Base-by-base conservation (phyloP, 2,329 filamentous ascomycete species). In the Fusarium subtropicale region DNA sequence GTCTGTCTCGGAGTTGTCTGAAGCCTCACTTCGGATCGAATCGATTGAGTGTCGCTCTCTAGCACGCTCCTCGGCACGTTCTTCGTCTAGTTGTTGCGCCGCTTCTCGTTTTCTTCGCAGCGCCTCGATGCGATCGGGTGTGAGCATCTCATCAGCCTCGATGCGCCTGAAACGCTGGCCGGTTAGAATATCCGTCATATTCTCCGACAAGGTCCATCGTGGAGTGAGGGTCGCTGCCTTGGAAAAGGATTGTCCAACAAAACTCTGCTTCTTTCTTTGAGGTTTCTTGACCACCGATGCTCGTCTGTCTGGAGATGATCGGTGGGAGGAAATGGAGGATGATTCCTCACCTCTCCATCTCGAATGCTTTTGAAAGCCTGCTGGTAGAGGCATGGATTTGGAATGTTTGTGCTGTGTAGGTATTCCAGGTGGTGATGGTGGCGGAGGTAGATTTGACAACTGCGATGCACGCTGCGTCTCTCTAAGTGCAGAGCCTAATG, bases 121-220 rank as follows among this genome's bases (percentile, higher is more conserved):
- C 51, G 81, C 79, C 68, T 86, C 81, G 26, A 88, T 78, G 38
- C 83, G 82, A 34, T 82, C 81, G 20, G 86, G 83, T 13, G 86
- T 85, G 15, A 89, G 76, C 80, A 88, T 87, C 77, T 90, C 87
- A 53, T 88, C 85, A 0, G 83, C 87, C 64, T 90, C 86, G 55
- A 86, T 81, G 47, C 82, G 82, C 64, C 82, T 82, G 73, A 90
- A 88, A 46, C 86, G 79, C 44, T 84, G 85, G 20, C 84, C 83
- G 42, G 80, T 85, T 61, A 90, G 82, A 13, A 88, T 79, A 31
- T 87, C 87, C n/a, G 84, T 81, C 70, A 90, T 81, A 65, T 87
- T 88, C 53, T 87, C 85, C 0, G 86, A 81, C 31, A 89, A 75
- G 16, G 83, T 83, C 85, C 86, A 87, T 76, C 83, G 80, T 44